Conservation (phyloP, 805 yeast species). For the Candida morakotiae region DNA sequence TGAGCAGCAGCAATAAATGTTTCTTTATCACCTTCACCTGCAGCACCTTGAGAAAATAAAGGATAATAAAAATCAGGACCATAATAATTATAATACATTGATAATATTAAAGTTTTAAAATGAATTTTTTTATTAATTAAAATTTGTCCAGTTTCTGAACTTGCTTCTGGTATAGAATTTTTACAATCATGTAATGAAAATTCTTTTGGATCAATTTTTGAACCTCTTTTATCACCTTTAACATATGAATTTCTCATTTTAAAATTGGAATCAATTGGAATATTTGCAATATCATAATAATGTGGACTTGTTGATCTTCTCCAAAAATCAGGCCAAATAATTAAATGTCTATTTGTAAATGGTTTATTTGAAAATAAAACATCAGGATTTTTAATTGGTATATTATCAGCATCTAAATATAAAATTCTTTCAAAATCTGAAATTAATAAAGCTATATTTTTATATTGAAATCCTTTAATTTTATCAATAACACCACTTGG, state of each 20-base stretch:
- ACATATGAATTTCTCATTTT: constrained; percentile 25
- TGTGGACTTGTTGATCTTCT: constrained; percentile 35
- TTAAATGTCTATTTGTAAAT: constrained; percentile 21
- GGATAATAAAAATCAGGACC: constrained; percentile 37
- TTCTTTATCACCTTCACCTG: constrained; percentile 42
- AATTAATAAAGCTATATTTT: constrained; percentile 33
- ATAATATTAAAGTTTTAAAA: constrained; percentile 25
- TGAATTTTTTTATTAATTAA: constrained; percentile 31
- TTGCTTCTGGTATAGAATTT: constrained; percentile 33
- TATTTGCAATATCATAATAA: constrained; percentile 31
- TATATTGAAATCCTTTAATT: constrained; percentile 30
- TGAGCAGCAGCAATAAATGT: constrained; percentile 41
- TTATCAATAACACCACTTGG: constrained; percentile 18
- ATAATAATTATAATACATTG: constrained; percentile 35
- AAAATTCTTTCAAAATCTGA: constrained; percentile 33
- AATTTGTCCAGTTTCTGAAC: constrained; percentile 38
- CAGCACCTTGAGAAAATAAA: constrained; percentile 37
- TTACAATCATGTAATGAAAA: constrained; percentile 24
- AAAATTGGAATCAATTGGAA: constrained; percentile 17
- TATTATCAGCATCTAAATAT: constrained; percentile 38
- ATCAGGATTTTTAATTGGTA: constrained; percentile 35
- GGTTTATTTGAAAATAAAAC: constrained; percentile 30
- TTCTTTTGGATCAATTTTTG: constrained; percentile 6
- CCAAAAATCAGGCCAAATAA: constrained; percentile 43
- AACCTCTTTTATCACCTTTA: constrained; percentile 22